Evolutionary conservation across 2,329 filamentous ascomycete genomes (phyloP).

Genomic region (Coleophoma crateriformis): DNA sequence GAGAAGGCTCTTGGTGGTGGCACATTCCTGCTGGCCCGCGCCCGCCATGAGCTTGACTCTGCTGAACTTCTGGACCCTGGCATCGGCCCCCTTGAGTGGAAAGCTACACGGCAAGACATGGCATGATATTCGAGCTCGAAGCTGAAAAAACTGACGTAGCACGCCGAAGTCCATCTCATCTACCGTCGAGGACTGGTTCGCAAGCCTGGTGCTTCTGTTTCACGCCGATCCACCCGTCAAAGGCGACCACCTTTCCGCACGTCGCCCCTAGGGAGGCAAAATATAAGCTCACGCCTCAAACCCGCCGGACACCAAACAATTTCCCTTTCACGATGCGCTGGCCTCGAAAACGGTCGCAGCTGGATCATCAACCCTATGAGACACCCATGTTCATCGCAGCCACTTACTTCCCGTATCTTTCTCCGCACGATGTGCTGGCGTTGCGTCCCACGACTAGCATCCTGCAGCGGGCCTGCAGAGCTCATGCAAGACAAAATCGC

Average conservation of each 20-base stretch:
- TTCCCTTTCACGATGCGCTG: background rate
- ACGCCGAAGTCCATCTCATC: no score
- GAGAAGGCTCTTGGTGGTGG: background rate
- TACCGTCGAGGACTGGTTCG: no score
- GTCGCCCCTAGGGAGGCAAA: no score
- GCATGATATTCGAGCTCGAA: background rate
- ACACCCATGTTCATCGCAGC: background rate
- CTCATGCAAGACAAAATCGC: background rate
- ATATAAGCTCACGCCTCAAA: background rate
- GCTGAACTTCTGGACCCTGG: no score
- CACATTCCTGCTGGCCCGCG: background rate
- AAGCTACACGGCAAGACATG: background rate
- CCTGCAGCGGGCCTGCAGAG: background rate
- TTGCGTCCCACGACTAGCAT: background rate
- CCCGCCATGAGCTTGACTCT: no score
- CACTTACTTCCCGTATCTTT: background rate
- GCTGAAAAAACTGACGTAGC: no score
- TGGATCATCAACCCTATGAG: background rate
- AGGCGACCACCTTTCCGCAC: no score
- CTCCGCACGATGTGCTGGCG: background rate
- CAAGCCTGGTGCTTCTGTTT: no score
- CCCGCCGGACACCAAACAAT: background rate
- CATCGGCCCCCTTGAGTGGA: background rate
- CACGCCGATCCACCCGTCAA: no score
- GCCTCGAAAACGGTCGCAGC: background rate